Percentiles rank a stretch among this genome's conserved stretches.
Evolutionary conservation across 1,284 basidiomycete species (phyloP).

Genomic region (Fomitopsis palustris): DNA sequence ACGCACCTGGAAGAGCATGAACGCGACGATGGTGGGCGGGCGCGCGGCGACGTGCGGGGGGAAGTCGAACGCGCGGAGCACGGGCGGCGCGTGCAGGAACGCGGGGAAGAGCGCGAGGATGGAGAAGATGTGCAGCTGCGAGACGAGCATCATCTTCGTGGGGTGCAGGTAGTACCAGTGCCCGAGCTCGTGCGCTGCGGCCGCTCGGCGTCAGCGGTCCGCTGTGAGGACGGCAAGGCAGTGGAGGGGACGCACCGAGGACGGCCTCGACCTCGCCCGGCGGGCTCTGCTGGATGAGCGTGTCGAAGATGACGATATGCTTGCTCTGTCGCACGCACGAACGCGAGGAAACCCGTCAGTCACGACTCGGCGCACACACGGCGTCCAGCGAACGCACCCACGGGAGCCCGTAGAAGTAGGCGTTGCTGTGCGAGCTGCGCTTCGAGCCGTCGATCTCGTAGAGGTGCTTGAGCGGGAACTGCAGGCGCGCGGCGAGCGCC

Average conservation of each 20-base stretch:
- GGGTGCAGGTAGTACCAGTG: slow-evolving; percentile 94
- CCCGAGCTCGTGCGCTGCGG: slow-evolving; percentile 89
- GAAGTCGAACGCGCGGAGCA: slow-evolving; percentile 89
- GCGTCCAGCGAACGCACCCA: slow-evolving; percentile 73
- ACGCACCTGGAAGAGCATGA: slow-evolving; percentile 77
- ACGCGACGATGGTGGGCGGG: slow-evolving; percentile 86
- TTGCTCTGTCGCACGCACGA: slow-evolving; percentile 58
- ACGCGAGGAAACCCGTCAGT: not conserved
- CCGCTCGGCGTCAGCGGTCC: too few species aligned
- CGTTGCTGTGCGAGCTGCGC: slow-evolving; percentile 91
- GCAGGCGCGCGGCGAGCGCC: slow-evolving; percentile 70
- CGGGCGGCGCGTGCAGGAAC: slow-evolving; percentile 83
- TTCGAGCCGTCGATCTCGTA: slow-evolving; percentile 98
- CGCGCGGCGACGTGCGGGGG: slow-evolving; percentile 56
- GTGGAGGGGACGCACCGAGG: slow-evolving; percentile 36
- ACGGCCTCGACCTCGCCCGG: slow-evolving; percentile 91
- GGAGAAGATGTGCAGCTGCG: slow-evolving; percentile 84
- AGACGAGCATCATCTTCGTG: slow-evolving; percentile 81
- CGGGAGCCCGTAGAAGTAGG: slow-evolving; percentile 92
- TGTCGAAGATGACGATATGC: slow-evolving; percentile 97
- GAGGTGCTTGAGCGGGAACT: slow-evolving; percentile 92
- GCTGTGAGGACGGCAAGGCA: not conserved
- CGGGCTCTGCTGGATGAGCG: slow-evolving; percentile 87
- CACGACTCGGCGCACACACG: not conserved
- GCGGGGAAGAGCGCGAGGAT: slow-evolving; percentile 89